These are phyloP conservation scores for Penicillium dipodomyicola DNA, from an alignment of 495 filamentous ascomycete species.

Conservation along the genomic window DNA sequence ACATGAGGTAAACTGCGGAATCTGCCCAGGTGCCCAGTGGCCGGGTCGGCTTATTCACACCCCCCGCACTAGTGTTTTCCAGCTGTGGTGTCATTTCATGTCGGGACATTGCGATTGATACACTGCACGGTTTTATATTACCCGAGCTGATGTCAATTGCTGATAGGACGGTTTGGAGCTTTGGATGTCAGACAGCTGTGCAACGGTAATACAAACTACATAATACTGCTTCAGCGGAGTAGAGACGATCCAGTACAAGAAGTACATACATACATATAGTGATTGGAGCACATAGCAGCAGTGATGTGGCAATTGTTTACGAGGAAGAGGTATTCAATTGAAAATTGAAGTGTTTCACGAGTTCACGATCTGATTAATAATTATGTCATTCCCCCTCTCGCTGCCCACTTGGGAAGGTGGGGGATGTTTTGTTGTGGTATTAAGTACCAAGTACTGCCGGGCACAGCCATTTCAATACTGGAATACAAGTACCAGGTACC, in stretches of 20 bases:
- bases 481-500: conserved; percentile 3
- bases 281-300: not conserved
- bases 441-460: conserved; percentile 10
- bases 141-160: conserved; percentile 8
- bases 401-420: conserved; percentile 36
- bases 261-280: not conserved
- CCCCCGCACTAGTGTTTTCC: conserved; percentile 21
- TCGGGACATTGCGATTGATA: not conserved
- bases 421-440: conserved; percentile 19
- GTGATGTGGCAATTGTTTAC: not conserved
- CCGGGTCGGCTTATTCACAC: conserved; percentile 29
- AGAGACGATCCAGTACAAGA: not conserved
- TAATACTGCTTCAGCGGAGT: too few species aligned
- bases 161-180: not conserved
- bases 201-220: not conserved
- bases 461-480: not conserved
- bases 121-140: not conserved
- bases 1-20: conserved; percentile 10
- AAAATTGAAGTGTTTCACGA: not conserved
- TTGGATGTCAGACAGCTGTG: not conserved
- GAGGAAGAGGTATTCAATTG: not conserved
- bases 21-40: too few species aligned
- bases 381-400: conserved; percentile 35
- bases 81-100: not conserved
- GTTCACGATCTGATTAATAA: not conserved